Conservation (phyloP, 148 eudicot species). For the Gaultheria prostrata region DNA sequence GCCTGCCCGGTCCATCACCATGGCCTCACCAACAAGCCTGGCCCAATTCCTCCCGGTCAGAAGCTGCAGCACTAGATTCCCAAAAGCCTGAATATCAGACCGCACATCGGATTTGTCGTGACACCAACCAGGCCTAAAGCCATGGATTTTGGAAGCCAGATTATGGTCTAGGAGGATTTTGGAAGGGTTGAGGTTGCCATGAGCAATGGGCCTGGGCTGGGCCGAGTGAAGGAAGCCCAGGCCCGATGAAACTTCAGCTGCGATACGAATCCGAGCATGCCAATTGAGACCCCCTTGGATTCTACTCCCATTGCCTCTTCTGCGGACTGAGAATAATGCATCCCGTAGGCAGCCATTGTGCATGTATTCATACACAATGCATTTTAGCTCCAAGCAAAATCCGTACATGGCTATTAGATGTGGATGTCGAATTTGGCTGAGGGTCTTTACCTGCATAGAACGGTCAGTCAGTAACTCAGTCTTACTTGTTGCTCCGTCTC, state of each 20-base stretch:
- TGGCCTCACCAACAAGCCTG: constrained; percentile 24
- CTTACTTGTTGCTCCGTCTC: neutral
- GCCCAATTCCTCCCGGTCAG: constrained; percentile 58
- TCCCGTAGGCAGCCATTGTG: constrained; percentile 68
- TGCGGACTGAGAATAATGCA: constrained; percentile 37
- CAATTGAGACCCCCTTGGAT: constrained; percentile 39
- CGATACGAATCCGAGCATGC: constrained; percentile 62
- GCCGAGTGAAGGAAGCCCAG: constrained; percentile 62
- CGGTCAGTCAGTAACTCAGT: neutral
- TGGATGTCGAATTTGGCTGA: constrained; percentile 54
- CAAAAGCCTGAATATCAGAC: constrained; percentile 49
- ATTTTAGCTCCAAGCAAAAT: constrained; percentile 60
- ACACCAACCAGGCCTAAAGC: constrained; percentile 26
- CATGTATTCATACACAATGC: constrained; percentile 71
- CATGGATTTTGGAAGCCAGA: constrained; percentile 47
- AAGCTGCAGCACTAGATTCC: constrained; percentile 64
- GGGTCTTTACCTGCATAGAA: constrained; percentile 53
- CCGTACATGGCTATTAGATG: constrained; percentile 50
- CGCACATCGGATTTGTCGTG: constrained; percentile 21
- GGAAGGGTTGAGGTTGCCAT: constrained; percentile 52
- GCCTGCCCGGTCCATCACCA: constrained; percentile 18
- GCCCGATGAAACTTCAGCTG: constrained; percentile 52
- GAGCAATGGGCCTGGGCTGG: constrained; percentile 52
- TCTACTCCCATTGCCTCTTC: constrained; percentile 27
- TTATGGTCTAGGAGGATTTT: constrained; percentile 56